Evolutionary conservation across 495 filamentous ascomycete species (phyloP).

Genomic region (Talaromyces nanjingensis): DNA sequence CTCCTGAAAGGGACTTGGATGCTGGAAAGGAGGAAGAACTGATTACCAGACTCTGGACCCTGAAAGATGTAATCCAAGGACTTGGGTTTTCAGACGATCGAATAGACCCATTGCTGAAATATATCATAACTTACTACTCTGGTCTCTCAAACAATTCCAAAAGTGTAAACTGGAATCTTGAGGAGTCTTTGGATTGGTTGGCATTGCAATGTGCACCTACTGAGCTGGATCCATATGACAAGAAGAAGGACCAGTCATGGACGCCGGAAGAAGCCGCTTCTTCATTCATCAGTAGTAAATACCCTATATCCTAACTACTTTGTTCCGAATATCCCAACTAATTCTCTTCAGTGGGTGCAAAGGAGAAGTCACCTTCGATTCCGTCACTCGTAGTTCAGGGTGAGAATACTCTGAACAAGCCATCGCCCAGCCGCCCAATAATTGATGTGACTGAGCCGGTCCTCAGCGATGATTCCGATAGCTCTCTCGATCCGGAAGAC

Average conservation of each 20-base stretch:
- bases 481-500: conserved; percentile 60
- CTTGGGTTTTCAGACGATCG: conserved; percentile 59
- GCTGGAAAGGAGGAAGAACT: conserved; percentile 60
- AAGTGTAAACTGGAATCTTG: conserved; percentile 73
- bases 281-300: conserved; percentile 41
- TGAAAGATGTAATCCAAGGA: conserved; percentile 59
- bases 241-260: conserved; percentile 22
- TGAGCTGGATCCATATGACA: conserved; percentile 66
- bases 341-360: neutral
- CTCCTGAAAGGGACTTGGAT: conserved; percentile 20
- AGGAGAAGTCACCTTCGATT: neutral
- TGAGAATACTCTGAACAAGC: conserved; percentile 21
- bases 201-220: conserved; percentile 59
- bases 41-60: conserved; percentile 68
- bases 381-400: conserved; percentile 9
- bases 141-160: conserved; percentile 42
- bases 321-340: neutral
- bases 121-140: conserved; percentile 52
- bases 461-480: conserved; percentile 40
- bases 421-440: conserved; percentile 23
- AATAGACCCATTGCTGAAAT: conserved; percentile 57
- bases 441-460: conserved; percentile 12
- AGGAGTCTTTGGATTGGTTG: conserved; percentile 83
- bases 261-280: conserved; percentile 30
- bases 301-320: conserved; percentile 11